A percentile compares a stretch with the other conserved stretches of the same genome.
Conservation (phyloP, 163 green algal genomes). For the Coccomyxa subellipsoidea region DNA sequence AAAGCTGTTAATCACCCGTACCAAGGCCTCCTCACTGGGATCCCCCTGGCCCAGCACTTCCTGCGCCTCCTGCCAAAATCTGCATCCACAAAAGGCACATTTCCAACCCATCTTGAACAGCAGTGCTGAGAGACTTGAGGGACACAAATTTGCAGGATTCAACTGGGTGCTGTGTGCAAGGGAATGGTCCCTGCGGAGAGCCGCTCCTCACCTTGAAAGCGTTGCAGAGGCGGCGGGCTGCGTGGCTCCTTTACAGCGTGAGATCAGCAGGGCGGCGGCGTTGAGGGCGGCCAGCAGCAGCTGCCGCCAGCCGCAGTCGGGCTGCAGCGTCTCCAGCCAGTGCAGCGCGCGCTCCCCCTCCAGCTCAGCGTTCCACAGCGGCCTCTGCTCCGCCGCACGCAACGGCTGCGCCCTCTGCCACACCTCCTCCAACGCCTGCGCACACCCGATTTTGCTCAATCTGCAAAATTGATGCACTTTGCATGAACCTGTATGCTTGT, state of each 20-base stretch:
- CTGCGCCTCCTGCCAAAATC: background rate
- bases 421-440: background rate
- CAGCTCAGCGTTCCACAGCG: slow-evolving; percentile 46
- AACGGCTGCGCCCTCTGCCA: slow-evolving; percentile 5
- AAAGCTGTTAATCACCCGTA: background rate
- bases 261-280: slow-evolving; percentile 43
- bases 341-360: slow-evolving; percentile 85
- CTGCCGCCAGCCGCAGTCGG: slow-evolving; percentile 54
- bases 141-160: no score
- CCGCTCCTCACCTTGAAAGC: slow-evolving; percentile 27
- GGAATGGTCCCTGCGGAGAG: no score
- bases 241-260: slow-evolving; percentile 21
- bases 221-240: slow-evolving; percentile 37
- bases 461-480: no score
- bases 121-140: no score
- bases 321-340: slow-evolving; percentile 69
- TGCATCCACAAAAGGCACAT: no score
- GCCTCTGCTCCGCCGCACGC: slow-evolving; percentile 54
- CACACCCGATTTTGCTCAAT: background rate
- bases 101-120: no score
- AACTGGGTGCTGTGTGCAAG: no score
- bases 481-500: no score
- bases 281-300: slow-evolving; percentile 54
- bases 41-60: background rate
- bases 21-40: background rate